Base-by-base conservation (phyloP, 1,284 basidiomycete genomes). In the Boletellus deceptivus region DNA sequence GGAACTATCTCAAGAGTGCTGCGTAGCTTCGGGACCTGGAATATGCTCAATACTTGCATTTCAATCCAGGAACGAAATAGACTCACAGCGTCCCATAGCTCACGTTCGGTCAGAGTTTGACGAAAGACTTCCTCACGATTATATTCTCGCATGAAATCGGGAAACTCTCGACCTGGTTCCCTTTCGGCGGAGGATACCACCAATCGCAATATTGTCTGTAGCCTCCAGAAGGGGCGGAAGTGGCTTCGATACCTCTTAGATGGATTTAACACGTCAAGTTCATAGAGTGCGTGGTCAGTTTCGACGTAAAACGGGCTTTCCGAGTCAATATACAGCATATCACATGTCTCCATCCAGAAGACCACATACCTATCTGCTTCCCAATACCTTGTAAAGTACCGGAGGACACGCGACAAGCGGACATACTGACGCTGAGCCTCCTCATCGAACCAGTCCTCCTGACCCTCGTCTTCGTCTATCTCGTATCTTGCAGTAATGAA, bases 211-310 rank as follows among this genome's bases (percentile, higher is more conserved):
- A 81, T 70, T 2, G 72, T 71, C 36, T 79, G 75, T 0, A 76
- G 73, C 3, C 66, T 66, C 56, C 78, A 78, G 60, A 84, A 86
- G 4, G 72, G 59, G 18, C 64, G 56, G 49, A 75, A 83, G n/a
- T 69, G 68, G 1, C 59, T 59, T 10, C 61, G 50, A 53, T 89
- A 89, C 17, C 53, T 56, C 14, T 62, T 55, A 3, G 76, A 72
- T 0, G 85, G 81, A 1, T 20, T 48, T 25, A 17, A 11, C 2
- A 53, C 58, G 13, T 70, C 65, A 18, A 89, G 66, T 27, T 79
- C 75, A 59, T 88, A 89, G 74, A 78, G 82, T 0, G 82, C 82
- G 52, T 71, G 73, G 24, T 72, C 56, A 0, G 86, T 87, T 57
- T 85, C 77, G 13, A 89, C 71, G 49, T 74, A 84, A 9, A 86